phyloP scores from a whole-genome alignment of 768 basidiomycete genomes.

The Lyophyllum shimeji region DNA sequence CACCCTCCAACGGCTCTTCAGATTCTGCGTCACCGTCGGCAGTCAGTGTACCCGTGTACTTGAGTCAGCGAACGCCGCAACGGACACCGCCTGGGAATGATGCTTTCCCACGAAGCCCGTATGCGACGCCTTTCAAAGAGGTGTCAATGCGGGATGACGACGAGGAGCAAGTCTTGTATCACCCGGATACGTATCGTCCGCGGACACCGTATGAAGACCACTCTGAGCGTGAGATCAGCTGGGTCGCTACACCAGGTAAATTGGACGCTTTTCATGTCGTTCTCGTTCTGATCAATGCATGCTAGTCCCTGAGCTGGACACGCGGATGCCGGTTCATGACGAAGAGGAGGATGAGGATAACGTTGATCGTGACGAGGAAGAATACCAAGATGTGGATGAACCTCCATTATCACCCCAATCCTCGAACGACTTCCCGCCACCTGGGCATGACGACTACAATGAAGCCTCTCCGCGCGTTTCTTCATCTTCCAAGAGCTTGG shows the following conservation, averaged over 20 bases:
- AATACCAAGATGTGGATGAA: slow-evolving; percentile 38
- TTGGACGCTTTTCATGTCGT: slow-evolving; percentile 13
- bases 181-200: slow-evolving; percentile 51
- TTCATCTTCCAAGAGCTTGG: slow-evolving; percentile 56
- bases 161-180: slow-evolving; percentile 68
- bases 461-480: slow-evolving; percentile 58
- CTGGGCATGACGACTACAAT: slow-evolving; percentile 38
- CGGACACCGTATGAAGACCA: slow-evolving; percentile 49
- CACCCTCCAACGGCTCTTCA: slow-evolving; percentile 46
- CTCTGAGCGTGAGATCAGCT: slow-evolving; percentile 66
- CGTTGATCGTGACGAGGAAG: slow-evolving; percentile 44
- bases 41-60: slow-evolving; percentile 52
- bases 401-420: slow-evolving; percentile 54
- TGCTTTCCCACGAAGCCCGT: slow-evolving; percentile 66
- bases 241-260: slow-evolving; percentile 75
- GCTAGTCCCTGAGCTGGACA: slow-evolving; percentile 50
- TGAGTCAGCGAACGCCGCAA: slow-evolving; percentile 40
- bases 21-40: slow-evolving; percentile 41
- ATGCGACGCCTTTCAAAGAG: slow-evolving; percentile 70
- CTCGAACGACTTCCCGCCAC: slow-evolving; percentile 43
- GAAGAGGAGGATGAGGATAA: slow-evolving; percentile 59
- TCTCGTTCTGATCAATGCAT: slow-evolving; percentile 9
- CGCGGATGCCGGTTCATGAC: slow-evolving; percentile 61
- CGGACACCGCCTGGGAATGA: slow-evolving; percentile 57
- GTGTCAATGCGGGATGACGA: slow-evolving; percentile 58